These are phyloP conservation scores for Podospora pseudocomata DNA, from an alignment of 495 filamentous ascomycete species.

Conservation along the genomic window DNA sequence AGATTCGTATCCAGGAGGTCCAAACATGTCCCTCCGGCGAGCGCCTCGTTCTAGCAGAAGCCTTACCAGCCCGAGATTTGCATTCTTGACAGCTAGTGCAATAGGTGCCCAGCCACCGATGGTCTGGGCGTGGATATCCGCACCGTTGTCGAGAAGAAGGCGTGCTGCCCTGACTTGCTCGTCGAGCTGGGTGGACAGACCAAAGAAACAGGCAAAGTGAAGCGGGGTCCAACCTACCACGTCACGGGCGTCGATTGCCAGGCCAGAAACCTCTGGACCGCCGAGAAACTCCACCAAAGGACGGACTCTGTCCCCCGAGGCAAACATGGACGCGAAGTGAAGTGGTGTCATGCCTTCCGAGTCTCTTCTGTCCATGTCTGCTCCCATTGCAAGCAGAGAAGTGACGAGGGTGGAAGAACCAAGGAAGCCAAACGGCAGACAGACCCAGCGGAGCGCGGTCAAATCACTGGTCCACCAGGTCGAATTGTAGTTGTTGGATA, in stretches of 20 bases:
- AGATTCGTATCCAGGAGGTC: background rate
- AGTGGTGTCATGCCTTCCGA: constrained; percentile 13
- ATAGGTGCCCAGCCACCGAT: constrained; percentile 11
- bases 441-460: constrained; percentile 12
- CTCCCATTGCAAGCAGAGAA: constrained; percentile 14
- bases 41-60: constrained; percentile 14
- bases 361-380: constrained; percentile 12
- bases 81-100: background rate
- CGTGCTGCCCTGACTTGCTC: background rate
- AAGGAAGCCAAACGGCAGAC: background rate
- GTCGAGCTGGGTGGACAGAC: background rate
- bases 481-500: background rate
- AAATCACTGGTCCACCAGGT: background rate
- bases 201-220: constrained; percentile 23
- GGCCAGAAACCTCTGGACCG: constrained; percentile 10
- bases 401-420: constrained; percentile 1
- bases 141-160: constrained; percentile 15
- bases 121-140: constrained; percentile 8
- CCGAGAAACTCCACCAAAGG: constrained; percentile 11
- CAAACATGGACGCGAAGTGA: constrained; percentile 18
- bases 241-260: constrained; percentile 17
- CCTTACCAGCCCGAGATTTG: background rate
- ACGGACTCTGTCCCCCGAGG: background rate
- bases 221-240: constrained; percentile 20
- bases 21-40: background rate